Conservation (phyloP, 1,139 yeast species). For the Diutina pseudorugosa region DNA sequence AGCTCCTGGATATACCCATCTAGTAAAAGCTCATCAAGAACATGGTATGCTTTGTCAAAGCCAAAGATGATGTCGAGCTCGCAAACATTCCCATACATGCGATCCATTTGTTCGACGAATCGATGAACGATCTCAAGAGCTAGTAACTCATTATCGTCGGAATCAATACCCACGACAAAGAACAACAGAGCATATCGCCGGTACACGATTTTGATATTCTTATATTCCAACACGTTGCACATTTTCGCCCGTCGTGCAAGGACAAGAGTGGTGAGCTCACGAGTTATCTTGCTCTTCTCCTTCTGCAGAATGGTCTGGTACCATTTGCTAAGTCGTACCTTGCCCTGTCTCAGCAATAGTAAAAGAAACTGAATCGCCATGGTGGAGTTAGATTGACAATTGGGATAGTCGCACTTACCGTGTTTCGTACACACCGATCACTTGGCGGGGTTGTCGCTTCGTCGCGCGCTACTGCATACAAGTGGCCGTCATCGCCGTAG, state of each 20-base stretch:
- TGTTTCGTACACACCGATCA: too few species aligned
- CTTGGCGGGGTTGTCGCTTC: too few species aligned
- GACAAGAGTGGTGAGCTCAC: conserved; percentile 79
- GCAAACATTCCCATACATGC: conserved; percentile 91
- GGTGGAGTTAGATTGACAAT: background rate
- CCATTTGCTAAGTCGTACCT: conserved; percentile 90
- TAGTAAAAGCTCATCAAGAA: conserved; percentile 75
- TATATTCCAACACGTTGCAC: conserved; percentile 92
- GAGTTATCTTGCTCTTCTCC: conserved; percentile 71
- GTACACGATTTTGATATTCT: conserved; percentile 79
- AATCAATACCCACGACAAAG: conserved; percentile 77
- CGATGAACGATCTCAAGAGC: conserved; percentile 83
- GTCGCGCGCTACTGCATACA: too few species aligned
- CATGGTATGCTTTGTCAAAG: conserved; percentile 85
- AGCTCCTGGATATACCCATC: conserved; percentile 83
- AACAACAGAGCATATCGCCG: conserved; percentile 88
- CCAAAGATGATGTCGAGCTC: conserved; percentile 91
- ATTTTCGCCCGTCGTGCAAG: conserved; percentile 80
- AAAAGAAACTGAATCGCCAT: conserved; percentile 74
- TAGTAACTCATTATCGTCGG: conserved; percentile 76
- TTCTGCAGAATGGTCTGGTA: conserved; percentile 69
- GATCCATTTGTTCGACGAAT: conserved; percentile 95
- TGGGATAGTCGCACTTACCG: too few species aligned
- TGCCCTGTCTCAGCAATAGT: conserved; percentile 87
- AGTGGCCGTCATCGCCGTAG: too few species aligned